Percentiles rank a stretch among this genome's conserved stretches.
Evolutionary conservation across 1,284 basidiomycete genomes (phyloP).

Genomic region (Chalciporus sp.): DNA sequence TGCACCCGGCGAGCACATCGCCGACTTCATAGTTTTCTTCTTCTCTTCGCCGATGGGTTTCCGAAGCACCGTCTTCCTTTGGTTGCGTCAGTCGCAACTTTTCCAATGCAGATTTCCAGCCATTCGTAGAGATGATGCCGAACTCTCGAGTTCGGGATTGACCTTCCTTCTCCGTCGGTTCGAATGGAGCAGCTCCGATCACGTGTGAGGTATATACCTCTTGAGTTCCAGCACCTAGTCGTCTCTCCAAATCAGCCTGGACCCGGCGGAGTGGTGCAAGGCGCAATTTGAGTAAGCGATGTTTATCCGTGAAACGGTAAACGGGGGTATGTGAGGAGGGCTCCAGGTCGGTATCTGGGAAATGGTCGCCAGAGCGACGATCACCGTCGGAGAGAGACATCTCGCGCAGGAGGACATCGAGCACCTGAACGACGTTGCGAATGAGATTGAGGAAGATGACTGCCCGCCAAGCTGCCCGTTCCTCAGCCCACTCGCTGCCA

Average conservation of each 20-base stretch:
- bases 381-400: slow-evolving; percentile 44
- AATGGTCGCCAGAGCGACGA: slow-evolving; percentile 34
- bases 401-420: slow-evolving; percentile 58
- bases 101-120: slow-evolving; percentile 62
- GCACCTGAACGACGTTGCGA: slow-evolving; percentile 62
- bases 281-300: slow-evolving; percentile 57
- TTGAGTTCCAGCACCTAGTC: slow-evolving; percentile 57
- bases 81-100: slow-evolving; percentile 39
- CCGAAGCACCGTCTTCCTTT: slow-evolving; percentile 9
- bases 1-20: slow-evolving; percentile 59
- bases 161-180: slow-evolving; percentile 6
- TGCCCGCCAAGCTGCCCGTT: slow-evolving; percentile 69
- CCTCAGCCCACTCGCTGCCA: slow-evolving; percentile 63
- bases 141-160: slow-evolving; percentile 43
- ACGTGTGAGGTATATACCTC: slow-evolving; percentile 46
- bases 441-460: slow-evolving; percentile 78
- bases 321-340: slow-evolving; percentile 29
- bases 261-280: slow-evolving; percentile 59
- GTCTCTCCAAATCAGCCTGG: slow-evolving; percentile 59
- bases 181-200: slow-evolving; percentile 42
- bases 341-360: slow-evolving; percentile 36
- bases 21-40: slow-evolving; percentile 53
- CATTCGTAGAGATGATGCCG: slow-evolving; percentile 57
- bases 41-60: slow-evolving; percentile 40
- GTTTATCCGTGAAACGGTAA: slow-evolving; percentile 61